phyloP scores from a whole-genome alignment of 2,329 filamentous ascomycete genomes.

The Amauroascus niger region DNA sequence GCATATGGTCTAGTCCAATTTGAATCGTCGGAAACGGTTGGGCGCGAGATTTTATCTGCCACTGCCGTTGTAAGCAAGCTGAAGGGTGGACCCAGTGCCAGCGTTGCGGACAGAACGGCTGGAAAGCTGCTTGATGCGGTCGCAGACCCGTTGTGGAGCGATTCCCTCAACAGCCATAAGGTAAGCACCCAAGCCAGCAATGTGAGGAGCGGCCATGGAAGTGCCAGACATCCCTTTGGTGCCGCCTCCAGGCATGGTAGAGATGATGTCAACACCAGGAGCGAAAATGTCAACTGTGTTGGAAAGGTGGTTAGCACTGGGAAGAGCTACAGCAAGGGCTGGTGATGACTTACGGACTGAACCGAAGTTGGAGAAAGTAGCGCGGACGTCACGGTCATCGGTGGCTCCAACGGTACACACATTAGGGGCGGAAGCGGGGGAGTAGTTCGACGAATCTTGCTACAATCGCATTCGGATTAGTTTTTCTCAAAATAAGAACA shows the following conservation, averaged over 20 bases:
- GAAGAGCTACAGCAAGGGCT: background rate
- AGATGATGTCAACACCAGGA: constrained; percentile 45
- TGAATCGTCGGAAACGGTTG: background rate
- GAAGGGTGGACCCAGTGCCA: constrained; percentile 21
- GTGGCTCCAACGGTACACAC: constrained; percentile 38
- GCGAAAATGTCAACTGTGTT: constrained; percentile 46
- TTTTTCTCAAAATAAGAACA: background rate
- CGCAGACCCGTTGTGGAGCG: constrained; percentile 35
- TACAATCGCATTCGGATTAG: constrained; percentile 9
- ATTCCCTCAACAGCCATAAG: constrained; percentile 44
- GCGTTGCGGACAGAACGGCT: constrained; percentile 20
- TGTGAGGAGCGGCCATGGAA: constrained; percentile 36
- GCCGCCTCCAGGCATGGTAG: constrained; percentile 41
- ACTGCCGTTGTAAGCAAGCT: constrained; percentile 25
- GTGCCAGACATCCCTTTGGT: constrained; percentile 38
- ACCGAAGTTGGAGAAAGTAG: constrained; percentile 37
- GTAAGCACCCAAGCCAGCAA: constrained; percentile 48
- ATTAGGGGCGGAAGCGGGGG: constrained; percentile 32
- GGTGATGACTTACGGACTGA: constrained; percentile 25
- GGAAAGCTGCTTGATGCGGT: constrained; percentile 47
- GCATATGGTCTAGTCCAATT: background rate
- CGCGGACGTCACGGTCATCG: constrained; percentile 26
- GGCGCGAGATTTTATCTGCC: background rate
- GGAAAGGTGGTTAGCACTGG: background rate
- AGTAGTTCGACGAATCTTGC: constrained; percentile 27